Conservation (phyloP, 805 yeast species). For the Teunomyces cretensis region DNA sequence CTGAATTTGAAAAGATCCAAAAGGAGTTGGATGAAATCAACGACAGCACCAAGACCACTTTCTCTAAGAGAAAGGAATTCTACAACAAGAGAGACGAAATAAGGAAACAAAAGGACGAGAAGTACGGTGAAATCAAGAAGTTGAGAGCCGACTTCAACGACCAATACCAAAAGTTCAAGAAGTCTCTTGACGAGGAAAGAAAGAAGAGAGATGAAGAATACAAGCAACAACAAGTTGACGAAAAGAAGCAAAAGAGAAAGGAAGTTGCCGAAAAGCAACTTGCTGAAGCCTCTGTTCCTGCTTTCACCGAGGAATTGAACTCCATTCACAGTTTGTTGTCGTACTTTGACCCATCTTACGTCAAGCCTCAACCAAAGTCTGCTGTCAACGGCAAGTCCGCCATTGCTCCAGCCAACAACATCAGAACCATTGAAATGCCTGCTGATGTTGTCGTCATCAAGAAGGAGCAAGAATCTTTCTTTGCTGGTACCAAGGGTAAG, state of each 20-base stretch:
- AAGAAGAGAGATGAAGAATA: constrained; percentile 69
- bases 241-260: constrained; percentile 52
- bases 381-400: constrained; percentile 19
- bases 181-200: constrained; percentile 65
- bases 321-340: constrained; percentile 70
- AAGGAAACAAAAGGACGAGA: constrained; percentile 65
- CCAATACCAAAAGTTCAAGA: constrained; percentile 69
- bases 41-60: constrained; percentile 55
- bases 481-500: constrained; percentile 47
- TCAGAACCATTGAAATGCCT: constrained; percentile 60
- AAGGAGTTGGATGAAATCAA: constrained; percentile 68
- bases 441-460: constrained; percentile 61
- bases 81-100: constrained; percentile 65
- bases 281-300: constrained; percentile 77
- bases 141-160: constrained; percentile 74
- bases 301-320: constrained; percentile 75
- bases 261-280: constrained; percentile 64
- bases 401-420: constrained; percentile 19
- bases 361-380: constrained; percentile 48
- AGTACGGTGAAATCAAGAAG: constrained; percentile 64
- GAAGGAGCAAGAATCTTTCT: constrained; percentile 60
- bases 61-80: constrained; percentile 64
- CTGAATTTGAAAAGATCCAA: constrained; percentile 66
- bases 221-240: constrained; percentile 51
- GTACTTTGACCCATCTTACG: constrained; percentile 77